Evolutionary conservation across 2,329 filamentous ascomycete species (phyloP), one percentile per base, ranked within the genome.

Genomic region (Alternaria atra): DNA sequence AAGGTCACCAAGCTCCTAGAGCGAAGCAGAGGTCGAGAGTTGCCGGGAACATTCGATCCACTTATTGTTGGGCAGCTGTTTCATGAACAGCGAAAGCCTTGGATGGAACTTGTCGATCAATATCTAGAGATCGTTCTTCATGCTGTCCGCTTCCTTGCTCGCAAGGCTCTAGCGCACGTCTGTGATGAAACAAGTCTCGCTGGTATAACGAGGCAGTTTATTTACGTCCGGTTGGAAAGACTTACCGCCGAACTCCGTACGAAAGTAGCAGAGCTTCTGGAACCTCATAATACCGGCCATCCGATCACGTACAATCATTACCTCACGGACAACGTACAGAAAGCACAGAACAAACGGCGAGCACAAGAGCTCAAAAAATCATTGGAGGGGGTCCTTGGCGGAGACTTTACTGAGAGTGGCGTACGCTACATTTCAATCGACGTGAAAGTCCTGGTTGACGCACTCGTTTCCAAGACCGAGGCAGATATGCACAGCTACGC

Each of bases 301-400:
- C 70, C 63, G 0, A 77, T 77, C 42, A 80, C 77, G 0, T 80
- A 80, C 64, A 79, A 80, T 40, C 77, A 78, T 39, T 73, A 74
- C n/a, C 72, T 78, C 34, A 77, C 75, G 4, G 73, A 74, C 15
- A 76, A 61, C 13, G 70, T 81, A 3, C 74, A 80, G 64, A 76
- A 76, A 47, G 60, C 64, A 9, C 68, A 74, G 46, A 39, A 47
- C 12, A 52, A 54, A 39, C 58, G 70, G 8, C 68, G 52, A 2
- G 39, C 51, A 3, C 55, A 42, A 2, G 65, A 65, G 17, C 52
- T 72, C 15, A 61, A 64, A 35, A 58, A 60, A 7, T 55, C 59
- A 15, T n/a, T 74, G 8, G 54, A 64, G 42, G 17, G 39, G 1
- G 37, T 64, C 17, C 34, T 67, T 51, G 66, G 68, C 0, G 42